These are phyloP conservation scores for Voacanga thouarsii DNA, from an alignment of 257 asterid genomes.

Conservation along the genomic window DNA sequence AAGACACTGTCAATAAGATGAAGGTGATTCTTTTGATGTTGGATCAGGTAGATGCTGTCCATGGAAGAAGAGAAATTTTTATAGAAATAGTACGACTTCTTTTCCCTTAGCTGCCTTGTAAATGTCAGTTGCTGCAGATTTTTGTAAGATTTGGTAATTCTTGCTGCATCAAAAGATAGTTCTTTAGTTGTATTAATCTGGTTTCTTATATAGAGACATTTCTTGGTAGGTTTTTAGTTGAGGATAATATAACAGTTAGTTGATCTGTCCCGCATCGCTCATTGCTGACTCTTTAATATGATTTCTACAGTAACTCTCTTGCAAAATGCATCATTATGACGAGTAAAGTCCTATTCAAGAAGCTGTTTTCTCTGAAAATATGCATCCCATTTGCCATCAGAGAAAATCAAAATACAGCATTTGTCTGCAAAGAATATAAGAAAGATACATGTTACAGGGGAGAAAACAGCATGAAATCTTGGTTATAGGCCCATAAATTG, in stretches of 20 bases:
- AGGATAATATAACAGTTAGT: not conserved
- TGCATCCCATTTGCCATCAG: not conserved
- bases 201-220: not conserved
- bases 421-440: not conserved
- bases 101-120: not conserved
- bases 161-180: too few species aligned
- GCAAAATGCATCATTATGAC: not conserved
- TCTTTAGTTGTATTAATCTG: not conserved
- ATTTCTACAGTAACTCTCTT: not conserved
- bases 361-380: not conserved
- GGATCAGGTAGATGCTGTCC: conserved; percentile 20
- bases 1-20: conserved; percentile 14
- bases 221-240: not conserved
- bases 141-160: too few species aligned
- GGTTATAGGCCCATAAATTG: not conserved
- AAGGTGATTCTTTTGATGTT: conserved; percentile 26
- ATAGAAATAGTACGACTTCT: not conserved
- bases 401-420: not conserved
- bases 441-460: not conserved
- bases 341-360: not conserved
- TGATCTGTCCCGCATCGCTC: not conserved
- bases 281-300: not conserved
- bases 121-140: not conserved
- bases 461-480: not conserved
- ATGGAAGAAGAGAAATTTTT: not conserved